Evolutionary conservation across 2,329 filamentous ascomycete genomes (phyloP).

Genomic region (Ophiostoma piceae): DNA sequence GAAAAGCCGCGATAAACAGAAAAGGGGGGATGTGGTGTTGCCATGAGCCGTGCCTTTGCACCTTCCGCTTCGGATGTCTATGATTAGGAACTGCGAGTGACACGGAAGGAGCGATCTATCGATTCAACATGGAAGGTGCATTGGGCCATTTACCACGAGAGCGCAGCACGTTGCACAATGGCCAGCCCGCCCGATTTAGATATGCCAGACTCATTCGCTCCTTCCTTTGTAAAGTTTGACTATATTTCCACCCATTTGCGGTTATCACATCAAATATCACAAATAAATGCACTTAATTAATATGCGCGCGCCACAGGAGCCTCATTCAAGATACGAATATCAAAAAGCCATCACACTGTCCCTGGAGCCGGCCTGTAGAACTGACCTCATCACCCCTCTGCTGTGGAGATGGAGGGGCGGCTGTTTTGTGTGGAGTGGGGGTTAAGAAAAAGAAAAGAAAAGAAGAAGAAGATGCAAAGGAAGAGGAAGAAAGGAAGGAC

Average conservation of each 20-base stretch:
- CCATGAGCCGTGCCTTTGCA: neutral
- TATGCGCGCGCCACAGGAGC: neutral
- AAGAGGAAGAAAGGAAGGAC: neutral
- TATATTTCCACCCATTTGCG: neutral
- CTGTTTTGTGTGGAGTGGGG: constrained; percentile 10
- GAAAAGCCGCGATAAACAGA: neutral
- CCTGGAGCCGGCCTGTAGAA: neutral
- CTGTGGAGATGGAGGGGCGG: constrained; percentile 19
- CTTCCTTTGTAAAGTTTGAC: constrained; percentile 5
- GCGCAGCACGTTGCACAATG: neutral
- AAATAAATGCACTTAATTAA: neutral
- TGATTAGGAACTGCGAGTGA: neutral
- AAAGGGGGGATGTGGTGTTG: neutral
- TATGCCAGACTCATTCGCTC: neutral
- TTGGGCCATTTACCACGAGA: neutral
- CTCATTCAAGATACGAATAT: neutral
- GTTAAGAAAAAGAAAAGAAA: neutral
- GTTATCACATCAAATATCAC: neutral
- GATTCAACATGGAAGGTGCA: neutral
- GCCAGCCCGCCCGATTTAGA: neutral
- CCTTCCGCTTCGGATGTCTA: neutral
- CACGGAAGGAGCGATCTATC: neutral
- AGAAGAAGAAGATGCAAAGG: neutral
- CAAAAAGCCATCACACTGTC: neutral
- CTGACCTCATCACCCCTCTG: neutral